These are phyloP conservation scores for Claviceps lovelessii DNA, from an alignment of 2,329 filamentous ascomycete genomes.

Conservation along the genomic window DNA sequence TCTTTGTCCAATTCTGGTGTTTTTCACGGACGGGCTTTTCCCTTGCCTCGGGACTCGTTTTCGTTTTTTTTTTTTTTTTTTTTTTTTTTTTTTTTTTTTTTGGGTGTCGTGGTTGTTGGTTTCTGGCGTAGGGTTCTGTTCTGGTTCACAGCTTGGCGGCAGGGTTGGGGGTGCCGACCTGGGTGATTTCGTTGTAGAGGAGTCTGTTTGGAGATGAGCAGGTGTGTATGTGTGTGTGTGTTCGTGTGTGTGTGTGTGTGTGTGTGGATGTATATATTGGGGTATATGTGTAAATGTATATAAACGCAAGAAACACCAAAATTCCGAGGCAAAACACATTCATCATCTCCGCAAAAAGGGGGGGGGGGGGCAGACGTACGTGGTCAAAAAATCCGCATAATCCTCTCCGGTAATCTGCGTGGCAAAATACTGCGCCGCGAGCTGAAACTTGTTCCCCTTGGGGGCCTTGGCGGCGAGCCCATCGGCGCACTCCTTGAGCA, in stretches of 20 bases:
- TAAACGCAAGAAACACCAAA: too few species aligned
- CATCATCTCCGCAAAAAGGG: neutral
- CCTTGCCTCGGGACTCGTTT: neutral
- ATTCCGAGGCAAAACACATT: too few species aligned
- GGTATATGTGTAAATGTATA: too few species aligned
- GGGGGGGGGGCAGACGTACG: slow-evolving; percentile 34
- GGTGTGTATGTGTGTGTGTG: too few species aligned
- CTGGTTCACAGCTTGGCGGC: slow-evolving; percentile 46
- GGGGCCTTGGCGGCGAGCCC: slow-evolving; percentile 58
- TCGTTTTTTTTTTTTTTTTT: neutral
- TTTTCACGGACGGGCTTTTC: too few species aligned
- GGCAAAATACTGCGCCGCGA: slow-evolving; percentile 86
- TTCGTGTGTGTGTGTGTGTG: too few species aligned
- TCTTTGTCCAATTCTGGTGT: too few species aligned
- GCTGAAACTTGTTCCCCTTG: slow-evolving; percentile 80
- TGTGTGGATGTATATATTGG: too few species aligned
- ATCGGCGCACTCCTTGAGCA: slow-evolving; percentile 75
- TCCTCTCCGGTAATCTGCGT: slow-evolving; percentile 92
- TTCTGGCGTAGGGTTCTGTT: too few species aligned
- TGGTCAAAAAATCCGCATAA: slow-evolving; percentile 89
- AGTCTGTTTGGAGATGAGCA: slow-evolving; percentile 34
- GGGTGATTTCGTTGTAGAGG: slow-evolving; percentile 78
- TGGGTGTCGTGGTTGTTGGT: neutral
- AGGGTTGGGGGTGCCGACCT: slow-evolving; percentile 45
- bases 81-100: neutral